phyloP scores from a whole-genome alignment of 2,329 filamentous ascomycete species.

The Trichoderma simmonsii region DNA sequence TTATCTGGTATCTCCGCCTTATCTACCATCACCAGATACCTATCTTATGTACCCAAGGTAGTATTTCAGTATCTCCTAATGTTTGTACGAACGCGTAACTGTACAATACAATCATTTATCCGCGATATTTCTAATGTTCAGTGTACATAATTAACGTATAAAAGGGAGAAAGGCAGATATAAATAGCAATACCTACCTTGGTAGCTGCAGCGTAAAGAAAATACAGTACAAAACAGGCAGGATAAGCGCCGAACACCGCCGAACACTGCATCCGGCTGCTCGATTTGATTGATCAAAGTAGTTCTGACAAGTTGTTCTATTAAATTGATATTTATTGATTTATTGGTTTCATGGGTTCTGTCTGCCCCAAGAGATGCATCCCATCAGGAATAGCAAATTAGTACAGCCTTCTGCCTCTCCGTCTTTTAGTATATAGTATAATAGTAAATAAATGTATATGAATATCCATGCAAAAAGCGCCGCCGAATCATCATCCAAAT shows the following conservation, averaged over 20 bases:
- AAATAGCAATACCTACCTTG: not conserved
- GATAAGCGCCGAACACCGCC: not conserved
- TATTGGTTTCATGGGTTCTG: slow-evolving; percentile 1
- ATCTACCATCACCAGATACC: not conserved
- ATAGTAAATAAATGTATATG: not conserved
- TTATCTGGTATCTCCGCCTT: not conserved
- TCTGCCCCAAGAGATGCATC: not conserved
- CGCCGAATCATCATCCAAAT: not conserved
- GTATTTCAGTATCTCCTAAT: no score
- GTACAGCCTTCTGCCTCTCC: not conserved
- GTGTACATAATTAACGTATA: not conserved
- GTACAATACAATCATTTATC: not conserved
- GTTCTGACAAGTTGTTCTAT: not conserved
- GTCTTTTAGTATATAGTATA: not conserved
- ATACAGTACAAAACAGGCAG: not conserved
- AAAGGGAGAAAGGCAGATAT: not conserved
- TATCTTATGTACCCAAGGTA: not conserved
- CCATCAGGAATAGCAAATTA: not conserved
- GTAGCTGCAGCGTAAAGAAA: not conserved
- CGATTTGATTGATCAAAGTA: not conserved
- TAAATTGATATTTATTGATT: not conserved
- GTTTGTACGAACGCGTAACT: not conserved
- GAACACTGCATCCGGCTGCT: not conserved
- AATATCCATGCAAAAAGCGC: not conserved
- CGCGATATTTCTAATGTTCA: not conserved